Percentiles rank a stretch among this genome's conserved stretches.
phyloP scores from a whole-genome alignment of 2,329 filamentous ascomycete species.

The Fusarium sp. region DNA sequence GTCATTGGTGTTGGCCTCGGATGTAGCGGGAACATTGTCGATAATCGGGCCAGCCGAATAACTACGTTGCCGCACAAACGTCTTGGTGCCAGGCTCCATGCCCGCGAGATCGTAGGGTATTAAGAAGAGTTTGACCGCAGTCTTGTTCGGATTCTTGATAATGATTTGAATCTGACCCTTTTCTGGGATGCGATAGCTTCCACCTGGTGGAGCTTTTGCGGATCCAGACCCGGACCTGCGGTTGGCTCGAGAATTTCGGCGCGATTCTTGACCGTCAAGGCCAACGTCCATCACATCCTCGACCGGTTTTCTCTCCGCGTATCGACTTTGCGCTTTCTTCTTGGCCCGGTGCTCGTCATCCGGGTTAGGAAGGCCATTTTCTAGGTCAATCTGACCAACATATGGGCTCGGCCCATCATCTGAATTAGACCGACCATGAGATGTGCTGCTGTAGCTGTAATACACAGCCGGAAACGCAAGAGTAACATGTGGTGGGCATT shows the following conservation, averaged over 20 bases:
- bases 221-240: conserved; percentile 69
- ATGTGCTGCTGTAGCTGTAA: conserved; percentile 87
- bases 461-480: conserved; percentile 95
- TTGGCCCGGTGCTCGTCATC: conserved; percentile 64
- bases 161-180: conserved; percentile 96
- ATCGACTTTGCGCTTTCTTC: conserved; percentile 64
- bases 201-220: conserved; percentile 78
- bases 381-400: conserved; percentile 91
- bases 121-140: conserved; percentile 94
- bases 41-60: conserved; percentile 91
- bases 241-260: conserved; percentile 60
- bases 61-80: conserved; percentile 93
- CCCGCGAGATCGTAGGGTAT: conserved; percentile 92
- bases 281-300: conserved; percentile 48
- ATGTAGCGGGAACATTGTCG: conserved; percentile 68
- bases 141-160: conserved; percentile 98
- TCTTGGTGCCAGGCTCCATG: conserved; percentile 96
- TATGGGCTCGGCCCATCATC: conserved; percentile 96
- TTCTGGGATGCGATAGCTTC: conserved; percentile 93
- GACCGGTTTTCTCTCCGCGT: conserved; percentile 54
- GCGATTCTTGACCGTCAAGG: conserved; percentile 42
- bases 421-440: conserved; percentile 72
- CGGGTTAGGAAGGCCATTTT: conserved; percentile 77
- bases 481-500: conserved; percentile 91
- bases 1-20: conserved; percentile 56